These are phyloP conservation scores for Aspergillus hortae DNA, from an alignment of 2,329 filamentous ascomycete species.

Conservation along the genomic window DNA sequence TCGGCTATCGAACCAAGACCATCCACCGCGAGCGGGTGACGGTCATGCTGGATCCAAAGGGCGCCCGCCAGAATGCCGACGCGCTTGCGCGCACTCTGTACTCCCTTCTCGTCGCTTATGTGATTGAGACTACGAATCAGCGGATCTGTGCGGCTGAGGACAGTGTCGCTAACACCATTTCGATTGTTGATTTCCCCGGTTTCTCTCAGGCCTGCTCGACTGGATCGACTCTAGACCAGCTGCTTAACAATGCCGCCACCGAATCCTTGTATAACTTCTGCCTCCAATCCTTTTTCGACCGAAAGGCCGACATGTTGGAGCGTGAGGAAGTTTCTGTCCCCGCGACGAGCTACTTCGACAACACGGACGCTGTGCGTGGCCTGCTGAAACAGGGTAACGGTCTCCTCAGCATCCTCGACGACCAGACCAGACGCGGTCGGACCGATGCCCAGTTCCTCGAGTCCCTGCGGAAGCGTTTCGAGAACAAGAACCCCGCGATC, in stretches of 20 bases:
- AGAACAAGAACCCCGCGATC: constrained; percentile 90
- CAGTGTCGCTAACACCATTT: constrained; percentile 85
- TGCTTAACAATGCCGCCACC: constrained; percentile 89
- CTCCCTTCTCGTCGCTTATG: constrained; percentile 86
- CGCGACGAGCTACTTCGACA: constrained; percentile 96
- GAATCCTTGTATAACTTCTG: constrained; percentile 92
- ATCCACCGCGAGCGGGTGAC: constrained; percentile 96
- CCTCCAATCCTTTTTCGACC: constrained; percentile 92
- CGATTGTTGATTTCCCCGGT: constrained; percentile 92
- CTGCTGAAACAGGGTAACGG: constrained; percentile 91
- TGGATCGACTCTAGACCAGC: constrained; percentile 80
- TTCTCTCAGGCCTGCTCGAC: constrained; percentile 84
- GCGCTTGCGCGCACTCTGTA: constrained; percentile 92
- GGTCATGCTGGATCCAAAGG: constrained; percentile 90
- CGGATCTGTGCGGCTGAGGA: constrained; percentile 84
- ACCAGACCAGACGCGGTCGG: constrained; percentile 86
- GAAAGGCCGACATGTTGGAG: constrained; percentile 88
- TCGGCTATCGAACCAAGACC: constrained; percentile 96
- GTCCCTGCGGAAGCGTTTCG: constrained; percentile 85
- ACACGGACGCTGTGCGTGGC: constrained; percentile 88
- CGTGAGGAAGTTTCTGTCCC: constrained; percentile 88
- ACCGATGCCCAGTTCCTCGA: constrained; percentile 88
- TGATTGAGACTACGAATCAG: constrained; percentile 91
- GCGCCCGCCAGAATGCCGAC: constrained; percentile 86
- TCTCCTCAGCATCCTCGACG: constrained; percentile 87